Conservation (phyloP, 2,329 filamentous ascomycete species). For the Hymenotorrendiella dingleyae region DNA sequence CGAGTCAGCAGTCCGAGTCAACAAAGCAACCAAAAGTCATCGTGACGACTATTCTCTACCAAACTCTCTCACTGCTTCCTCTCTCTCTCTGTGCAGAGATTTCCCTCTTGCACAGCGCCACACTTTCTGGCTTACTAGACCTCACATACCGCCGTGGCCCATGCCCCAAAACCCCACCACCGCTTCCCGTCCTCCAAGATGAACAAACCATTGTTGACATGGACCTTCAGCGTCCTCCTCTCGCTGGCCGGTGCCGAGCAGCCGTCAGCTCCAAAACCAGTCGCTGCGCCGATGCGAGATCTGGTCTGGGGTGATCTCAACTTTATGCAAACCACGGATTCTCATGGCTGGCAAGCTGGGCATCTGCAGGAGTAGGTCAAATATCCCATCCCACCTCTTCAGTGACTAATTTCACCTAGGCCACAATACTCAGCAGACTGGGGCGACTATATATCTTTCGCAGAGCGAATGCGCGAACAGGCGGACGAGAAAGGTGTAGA, state of each 20-base stretch:
- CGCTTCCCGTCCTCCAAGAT: slow-evolving; percentile 9
- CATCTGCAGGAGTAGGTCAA: slow-evolving; percentile 83
- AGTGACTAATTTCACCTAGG: slow-evolving; percentile 37
- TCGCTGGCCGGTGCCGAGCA: slow-evolving; percentile 50
- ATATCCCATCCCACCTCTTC: background rate
- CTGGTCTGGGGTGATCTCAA: slow-evolving; percentile 92
- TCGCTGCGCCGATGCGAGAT: slow-evolving; percentile 74
- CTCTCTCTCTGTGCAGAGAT: no score
- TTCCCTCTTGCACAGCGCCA: no score
- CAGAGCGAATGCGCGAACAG: slow-evolving; percentile 70
- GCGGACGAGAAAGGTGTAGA: slow-evolving; percentile 77
- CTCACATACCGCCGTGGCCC: no score
- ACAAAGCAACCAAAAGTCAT: no score
- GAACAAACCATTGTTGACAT: slow-evolving; percentile 16
- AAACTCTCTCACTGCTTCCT: no score
- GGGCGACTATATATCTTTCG: slow-evolving; percentile 96
- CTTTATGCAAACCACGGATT: slow-evolving; percentile 94
- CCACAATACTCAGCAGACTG: slow-evolving; percentile 92
- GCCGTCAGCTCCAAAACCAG: slow-evolving; percentile 71
- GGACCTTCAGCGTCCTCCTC: slow-evolving; percentile 13
- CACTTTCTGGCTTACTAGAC: no score
- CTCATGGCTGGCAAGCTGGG: slow-evolving; percentile 91
- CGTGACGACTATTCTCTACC: no score
- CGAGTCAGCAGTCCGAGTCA: no score
- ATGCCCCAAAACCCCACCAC: no score